Base-by-base conservation (phyloP, 192 early-diverging fungal species). In the Chytriomyces hyalinus region DNA sequence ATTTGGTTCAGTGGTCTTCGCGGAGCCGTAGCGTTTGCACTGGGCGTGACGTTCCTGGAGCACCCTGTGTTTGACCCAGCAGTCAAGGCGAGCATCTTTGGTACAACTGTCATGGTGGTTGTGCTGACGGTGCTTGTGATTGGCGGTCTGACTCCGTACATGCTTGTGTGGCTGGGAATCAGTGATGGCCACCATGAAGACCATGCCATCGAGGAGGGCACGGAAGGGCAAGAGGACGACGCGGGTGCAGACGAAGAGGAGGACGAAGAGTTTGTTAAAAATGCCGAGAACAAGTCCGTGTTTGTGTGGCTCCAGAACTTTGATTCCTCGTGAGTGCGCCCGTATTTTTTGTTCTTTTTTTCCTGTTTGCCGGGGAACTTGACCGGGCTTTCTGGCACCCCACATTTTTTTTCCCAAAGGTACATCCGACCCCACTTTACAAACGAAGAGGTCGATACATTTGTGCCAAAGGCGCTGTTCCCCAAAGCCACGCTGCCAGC, bases 1-100 rank as follows among this genome's bases (percentile, higher is more conserved):
- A 86, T 90, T 65, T 90, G 89, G 89, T 89, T 87, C 73, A 86
- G 86, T 64, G 89, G 89, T 15, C 77, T 90, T 3, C 85, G 89
- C 61, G 89, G 89, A 6, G 89, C 89, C 49, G 89, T 90, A 15
- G 89, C 89, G 3, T 90, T 90, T 74, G 89, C 89, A 13, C 81
- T 90, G 20, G 86, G 83, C 11, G 89, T 90, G 13, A 82, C 81
- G 17, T 86, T 90, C 81, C 80, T 89, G 44, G 89, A 90, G 50
- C 80, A 86, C 74, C 84, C 82, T 6, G 78, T 80, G 61, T 89
- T 90, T 73, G 67, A 70, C 53, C 65, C 71, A 6, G 83, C 81
- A 13, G 76, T 86, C 70, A 88, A 88, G 61, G 83, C 84, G n/a
- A 74, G 79, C 20, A 87, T 90, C 59, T 90, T 90, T 70, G 87